These are phyloP conservation scores for Boletus subcaerulescens DNA, from an alignment of 768 basidiomycete species.

Conservation along the genomic window DNA sequence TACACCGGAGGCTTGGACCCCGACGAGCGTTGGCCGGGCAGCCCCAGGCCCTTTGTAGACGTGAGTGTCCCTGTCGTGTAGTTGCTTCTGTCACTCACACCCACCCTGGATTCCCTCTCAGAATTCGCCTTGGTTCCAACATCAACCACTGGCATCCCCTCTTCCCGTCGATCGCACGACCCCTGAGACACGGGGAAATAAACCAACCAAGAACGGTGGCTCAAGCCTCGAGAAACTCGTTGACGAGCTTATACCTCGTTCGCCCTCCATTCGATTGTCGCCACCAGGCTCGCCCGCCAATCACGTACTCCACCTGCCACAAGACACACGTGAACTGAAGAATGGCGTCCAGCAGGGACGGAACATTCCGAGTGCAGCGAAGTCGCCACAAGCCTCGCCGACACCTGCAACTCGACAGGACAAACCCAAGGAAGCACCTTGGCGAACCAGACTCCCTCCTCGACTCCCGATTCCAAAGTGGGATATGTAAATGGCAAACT, in stretches of 20 bases:
- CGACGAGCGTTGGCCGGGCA: constrained; percentile 15
- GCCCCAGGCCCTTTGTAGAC: constrained; percentile 5
- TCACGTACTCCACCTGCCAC: neutral
- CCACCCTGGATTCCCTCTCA: neutral
- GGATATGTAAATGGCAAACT: neutral
- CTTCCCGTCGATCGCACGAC: neutral
- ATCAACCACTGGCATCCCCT: constrained; percentile 13
- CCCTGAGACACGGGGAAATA: neutral
- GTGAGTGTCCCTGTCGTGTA: constrained; percentile 9
- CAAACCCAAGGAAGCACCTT: constrained; percentile 8
- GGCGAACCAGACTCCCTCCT: constrained; percentile 29
- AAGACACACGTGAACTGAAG: neutral
- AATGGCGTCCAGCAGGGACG: neutral
- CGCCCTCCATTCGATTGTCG: constrained; percentile 20
- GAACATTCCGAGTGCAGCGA: neutral
- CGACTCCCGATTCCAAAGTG: constrained; percentile 32
- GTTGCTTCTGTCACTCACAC: neutral
- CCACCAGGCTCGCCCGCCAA: constrained; percentile 14
- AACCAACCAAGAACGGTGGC: neutral
- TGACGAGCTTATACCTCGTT: constrained; percentile 11
- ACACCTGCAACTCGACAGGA: constrained; percentile 2
- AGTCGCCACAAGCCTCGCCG: neutral
- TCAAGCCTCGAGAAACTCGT: constrained; percentile 14
- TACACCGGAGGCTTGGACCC: neutral
- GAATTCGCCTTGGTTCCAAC: constrained; percentile 11